A percentile compares a stretch with the other conserved stretches of the same genome.
Conservation (phyloP, 2,329 filamentous ascomycete species). For the Talaromyces pinophilus region DNA sequence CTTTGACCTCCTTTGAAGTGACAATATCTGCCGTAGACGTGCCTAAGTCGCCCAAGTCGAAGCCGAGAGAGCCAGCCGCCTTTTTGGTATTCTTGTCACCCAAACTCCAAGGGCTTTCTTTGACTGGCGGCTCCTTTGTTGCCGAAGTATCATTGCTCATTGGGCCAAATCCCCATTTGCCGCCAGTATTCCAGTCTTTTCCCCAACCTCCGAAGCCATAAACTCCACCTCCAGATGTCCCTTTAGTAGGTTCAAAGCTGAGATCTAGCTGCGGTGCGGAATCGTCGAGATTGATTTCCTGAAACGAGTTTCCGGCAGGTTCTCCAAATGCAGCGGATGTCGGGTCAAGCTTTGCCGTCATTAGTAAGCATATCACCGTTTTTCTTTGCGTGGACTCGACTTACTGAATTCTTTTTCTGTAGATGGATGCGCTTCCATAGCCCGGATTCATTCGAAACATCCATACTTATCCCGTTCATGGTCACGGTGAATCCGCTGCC, state of each 20-base stretch:
- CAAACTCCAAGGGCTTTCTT: constrained; percentile 45
- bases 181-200: constrained; percentile 59
- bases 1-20: too few species aligned
- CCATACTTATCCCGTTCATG: too few species aligned
- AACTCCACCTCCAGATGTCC: constrained; percentile 41
- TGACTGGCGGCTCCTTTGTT: constrained; percentile 33
- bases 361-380: background rate
- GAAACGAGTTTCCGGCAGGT: constrained; percentile 56
- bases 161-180: constrained; percentile 48
- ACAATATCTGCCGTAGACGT: constrained; percentile 41
- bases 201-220: constrained; percentile 61
- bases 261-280: constrained; percentile 59
- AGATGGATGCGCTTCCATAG: too few species aligned
- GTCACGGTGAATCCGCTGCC: too few species aligned
- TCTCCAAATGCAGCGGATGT: constrained; percentile 38
- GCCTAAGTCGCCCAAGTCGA: constrained; percentile 50
- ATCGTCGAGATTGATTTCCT: constrained; percentile 69
- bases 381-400: constrained; percentile 24
- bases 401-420: constrained; percentile 55
- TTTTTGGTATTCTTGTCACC: constrained; percentile 41
- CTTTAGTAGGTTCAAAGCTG: constrained; percentile 53
- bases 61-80: constrained; percentile 37
- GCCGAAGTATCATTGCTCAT: constrained; percentile 34
- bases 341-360: constrained; percentile 32
- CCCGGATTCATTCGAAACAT: too few species aligned